Base-by-base conservation (phyloP, 2,329 filamentous ascomycete genomes). In the Dryadomyces quercivorus region DNA sequence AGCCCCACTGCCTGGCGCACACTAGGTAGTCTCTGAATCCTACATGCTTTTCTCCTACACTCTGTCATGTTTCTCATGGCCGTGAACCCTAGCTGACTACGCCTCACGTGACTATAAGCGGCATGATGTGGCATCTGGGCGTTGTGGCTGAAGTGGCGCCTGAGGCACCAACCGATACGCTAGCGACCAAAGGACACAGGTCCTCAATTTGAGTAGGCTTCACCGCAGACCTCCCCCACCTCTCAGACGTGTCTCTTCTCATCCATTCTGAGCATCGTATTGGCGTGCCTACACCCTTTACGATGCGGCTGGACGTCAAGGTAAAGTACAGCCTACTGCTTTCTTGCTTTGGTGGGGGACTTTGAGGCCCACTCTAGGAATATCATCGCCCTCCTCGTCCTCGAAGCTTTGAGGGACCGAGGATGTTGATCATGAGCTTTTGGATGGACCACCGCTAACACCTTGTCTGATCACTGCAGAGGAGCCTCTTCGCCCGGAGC, bases 221-320 rank as follows among this genome's bases (percentile, higher is more conserved):
- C 50, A 54, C 47, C 40, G 48, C n/a, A 22, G 42, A 26, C 38
- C 36, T 44, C 51, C 51, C 54, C 50, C 40, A 52, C 38, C 49
- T 46, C 18, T 16, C 9, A 22, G 34, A 12, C 51, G 50, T 36
- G 26, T 40, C 18, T 47, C 18, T 44, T 55, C 20, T 31, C 44
- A 49, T 15, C 50, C 31, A 42, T 16, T 26, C 18, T 47, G 20
- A 16, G 46, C 46, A 50, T 38, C 54, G 40, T 31, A 48, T 50
- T 44, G 51, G 31, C 47, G 51, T 53, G 38, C 13, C 51, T 16
- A 45, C 50, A 50, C 51, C 31, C 26, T 34, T 50, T 55, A 62
- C 55, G 44, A 63, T 63, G 62, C 59, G 59, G 57, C 43, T 61
- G 48, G 59, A 61, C 48, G 59, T 61, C 40, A 61, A 61, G 58